Conservation (phyloP, 192 early-diverging fungal species). For the Phlyctochytrium planicorne region DNA sequence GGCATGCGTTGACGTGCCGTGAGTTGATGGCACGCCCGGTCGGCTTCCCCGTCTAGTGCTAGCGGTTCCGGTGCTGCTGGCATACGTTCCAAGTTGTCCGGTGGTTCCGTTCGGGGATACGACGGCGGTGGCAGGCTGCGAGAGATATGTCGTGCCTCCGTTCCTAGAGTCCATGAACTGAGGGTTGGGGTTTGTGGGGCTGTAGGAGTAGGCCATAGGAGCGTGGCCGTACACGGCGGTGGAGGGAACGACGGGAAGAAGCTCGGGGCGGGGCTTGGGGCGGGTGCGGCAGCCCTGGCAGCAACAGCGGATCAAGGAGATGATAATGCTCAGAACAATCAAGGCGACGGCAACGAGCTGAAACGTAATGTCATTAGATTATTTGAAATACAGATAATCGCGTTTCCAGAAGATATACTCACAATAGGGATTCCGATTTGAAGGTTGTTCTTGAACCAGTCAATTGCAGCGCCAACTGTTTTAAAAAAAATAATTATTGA, state of each 20-base stretch:
- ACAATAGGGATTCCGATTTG: constrained; percentile 38
- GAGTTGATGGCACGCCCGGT: too few species aligned
- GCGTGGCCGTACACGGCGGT: not conserved
- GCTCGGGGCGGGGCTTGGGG: constrained; percentile 5
- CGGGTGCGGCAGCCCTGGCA: constrained; percentile 18
- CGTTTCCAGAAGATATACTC: not conserved
- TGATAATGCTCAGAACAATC: constrained; percentile 29
- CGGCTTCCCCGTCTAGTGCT: not conserved
- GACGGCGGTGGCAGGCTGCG: not conserved
- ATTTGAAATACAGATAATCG: constrained; percentile 5
- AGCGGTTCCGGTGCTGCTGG: not conserved
- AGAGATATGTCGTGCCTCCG: not conserved
- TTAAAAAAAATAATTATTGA: constrained; percentile 1
- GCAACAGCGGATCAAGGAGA: constrained; percentile 20
- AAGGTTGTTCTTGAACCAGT: constrained; percentile 33
- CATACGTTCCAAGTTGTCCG: not conserved
- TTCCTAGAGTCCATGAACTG: not conserved
- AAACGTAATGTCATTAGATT: not conserved
- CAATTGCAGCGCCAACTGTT: constrained; percentile 28
- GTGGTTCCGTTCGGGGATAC: not conserved
- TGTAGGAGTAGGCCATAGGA: constrained; percentile 5
- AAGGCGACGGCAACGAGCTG: constrained; percentile 32
- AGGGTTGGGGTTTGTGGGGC: not conserved
- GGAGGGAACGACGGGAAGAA: constrained; percentile 17
- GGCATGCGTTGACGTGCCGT: not conserved